Conservation (phyloP, 2,329 filamentous ascomycete species). For the Ilyonectria sp. region DNA sequence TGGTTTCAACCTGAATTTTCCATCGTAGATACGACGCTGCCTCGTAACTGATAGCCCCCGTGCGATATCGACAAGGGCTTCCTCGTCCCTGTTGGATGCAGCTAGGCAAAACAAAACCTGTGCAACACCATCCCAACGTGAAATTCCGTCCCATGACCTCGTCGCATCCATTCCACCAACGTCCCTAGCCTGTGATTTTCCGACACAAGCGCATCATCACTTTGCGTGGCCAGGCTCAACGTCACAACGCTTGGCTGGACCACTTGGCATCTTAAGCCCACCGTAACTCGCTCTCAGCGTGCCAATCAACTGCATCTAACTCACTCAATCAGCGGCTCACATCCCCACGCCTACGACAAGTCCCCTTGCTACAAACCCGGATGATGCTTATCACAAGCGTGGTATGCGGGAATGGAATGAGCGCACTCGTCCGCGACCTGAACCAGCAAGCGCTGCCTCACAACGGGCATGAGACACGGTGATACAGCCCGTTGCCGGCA, state of each 20-base stretch:
- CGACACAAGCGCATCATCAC: conserved; percentile 6
- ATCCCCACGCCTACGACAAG: neutral
- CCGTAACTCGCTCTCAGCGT: neutral
- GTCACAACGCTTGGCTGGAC: neutral
- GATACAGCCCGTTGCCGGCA: conserved; percentile 36
- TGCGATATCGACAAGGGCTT: conserved; percentile 9
- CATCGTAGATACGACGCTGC: conserved; percentile 5
- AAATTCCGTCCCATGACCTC: conserved; percentile 5
- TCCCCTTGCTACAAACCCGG: neutral
- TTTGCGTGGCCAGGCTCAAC: neutral
- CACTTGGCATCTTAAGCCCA: neutral
- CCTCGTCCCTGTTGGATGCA: conserved; percentile 1
- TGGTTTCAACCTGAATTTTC: conserved; percentile 10
- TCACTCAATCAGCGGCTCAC: conserved; percentile 4
- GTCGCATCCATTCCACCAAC: conserved; percentile 12
- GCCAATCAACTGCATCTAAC: conserved; percentile 8
- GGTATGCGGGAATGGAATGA: conserved; percentile 37
- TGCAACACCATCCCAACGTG: neutral
- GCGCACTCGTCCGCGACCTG: conserved; percentile 16
- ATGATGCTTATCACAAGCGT: neutral
- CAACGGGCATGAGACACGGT: conserved; percentile 39
- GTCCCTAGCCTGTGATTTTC: neutral
- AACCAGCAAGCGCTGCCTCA: conserved; percentile 39
- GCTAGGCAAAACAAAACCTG: conserved; percentile 2
- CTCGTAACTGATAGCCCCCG: conserved; percentile 2